Base-by-base conservation (phyloP, 2,329 filamentous ascomycete species). In the Pseudofabraea citricarpa region DNA sequence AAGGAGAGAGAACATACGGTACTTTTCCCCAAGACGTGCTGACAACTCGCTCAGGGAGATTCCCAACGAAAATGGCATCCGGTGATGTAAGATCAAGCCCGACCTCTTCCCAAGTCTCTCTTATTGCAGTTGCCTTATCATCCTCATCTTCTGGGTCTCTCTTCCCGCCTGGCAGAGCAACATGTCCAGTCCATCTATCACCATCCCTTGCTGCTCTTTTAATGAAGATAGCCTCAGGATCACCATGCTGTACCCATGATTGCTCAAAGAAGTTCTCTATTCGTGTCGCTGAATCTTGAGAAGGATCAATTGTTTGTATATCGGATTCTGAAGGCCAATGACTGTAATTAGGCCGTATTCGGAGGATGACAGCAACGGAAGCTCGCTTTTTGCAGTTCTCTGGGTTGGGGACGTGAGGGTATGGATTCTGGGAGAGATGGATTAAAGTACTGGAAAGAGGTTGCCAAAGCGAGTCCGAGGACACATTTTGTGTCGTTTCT, bases 201-300 rank as follows among this genome's bases (percentile, higher is more conserved):
- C 81, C 81, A 43, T 73, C 69, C 27, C 83, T 69, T 4, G 80
- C 73, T 3, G 83, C 77, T 36, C 83, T 69, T 58, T 86, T 87
- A 60, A 87, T 87, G 60, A 86, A 85, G 3, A 86, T 68, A n/a
- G 81, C 67, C 59, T 87, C 83, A 0, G 82, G 77, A 48, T 82
- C 77, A 19, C 81, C 81, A 58, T 82, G 64, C 50, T 75, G 71
- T 6, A 83, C 79, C 83, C 83, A 87, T 13, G 72, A 60, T 53
- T 82, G 79, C 2, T 68, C 64, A 57, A 85, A 86, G 65, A 85
- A 85, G 7, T 68, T 61, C 23, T 75, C 64, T 26, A 82, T 49
- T n/a, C n/a, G n/a, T n/a, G n/a, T n/a, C n/a, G n/a, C n/a, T n/a
- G n/a, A n/a, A n/a, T n/a, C n/a, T 29, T 71, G 66, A 29, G 72